Evolutionary conservation across 1,284 basidiomycete species (phyloP).

Genomic region (Cystobasidium pallidum): DNA sequence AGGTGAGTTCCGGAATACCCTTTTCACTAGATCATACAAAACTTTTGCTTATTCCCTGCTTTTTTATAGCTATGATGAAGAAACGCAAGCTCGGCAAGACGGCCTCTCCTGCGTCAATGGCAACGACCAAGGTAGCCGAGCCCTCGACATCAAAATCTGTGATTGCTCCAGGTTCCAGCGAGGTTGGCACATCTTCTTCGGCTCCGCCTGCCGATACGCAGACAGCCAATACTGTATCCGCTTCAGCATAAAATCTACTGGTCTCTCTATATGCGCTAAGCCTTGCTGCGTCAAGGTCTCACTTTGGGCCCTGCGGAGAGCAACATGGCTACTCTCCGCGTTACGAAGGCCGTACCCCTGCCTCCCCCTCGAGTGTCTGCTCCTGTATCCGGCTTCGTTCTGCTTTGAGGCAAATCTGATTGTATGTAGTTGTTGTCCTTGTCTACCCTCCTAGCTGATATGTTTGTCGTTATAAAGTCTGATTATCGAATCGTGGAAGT

Average conservation of each 20-base stretch:
- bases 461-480: not conserved
- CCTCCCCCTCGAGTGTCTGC: too few relatives aligned
- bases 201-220: not conserved
- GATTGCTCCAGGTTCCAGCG: not conserved
- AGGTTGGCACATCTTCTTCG: conserved; percentile 6
- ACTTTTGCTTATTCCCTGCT: not conserved
- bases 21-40: not conserved
- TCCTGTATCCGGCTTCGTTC: too few relatives aligned
- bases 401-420: too few relatives aligned
- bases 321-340: too few relatives aligned
- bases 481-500: too few relatives aligned
- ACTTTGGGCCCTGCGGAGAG: too few relatives aligned
- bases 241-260: conserved; percentile 1
- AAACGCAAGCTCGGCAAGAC: conserved; percentile 49
- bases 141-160: not conserved
- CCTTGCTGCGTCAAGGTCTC: too few relatives aligned
- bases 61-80: conserved; percentile 52
- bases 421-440: too few relatives aligned
- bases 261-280: too few relatives aligned
- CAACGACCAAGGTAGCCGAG: not conserved
- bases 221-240: conserved; percentile 17
- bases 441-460: not conserved
- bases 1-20: conserved; percentile 61
- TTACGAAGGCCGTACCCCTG: too few relatives aligned
- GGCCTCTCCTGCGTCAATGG: not conserved